Percentiles rank a stretch among this genome's conserved stretches.
Conservation (phyloP, 1,284 basidiomycete species). For the Microbotryum silenes-acaulis region DNA sequence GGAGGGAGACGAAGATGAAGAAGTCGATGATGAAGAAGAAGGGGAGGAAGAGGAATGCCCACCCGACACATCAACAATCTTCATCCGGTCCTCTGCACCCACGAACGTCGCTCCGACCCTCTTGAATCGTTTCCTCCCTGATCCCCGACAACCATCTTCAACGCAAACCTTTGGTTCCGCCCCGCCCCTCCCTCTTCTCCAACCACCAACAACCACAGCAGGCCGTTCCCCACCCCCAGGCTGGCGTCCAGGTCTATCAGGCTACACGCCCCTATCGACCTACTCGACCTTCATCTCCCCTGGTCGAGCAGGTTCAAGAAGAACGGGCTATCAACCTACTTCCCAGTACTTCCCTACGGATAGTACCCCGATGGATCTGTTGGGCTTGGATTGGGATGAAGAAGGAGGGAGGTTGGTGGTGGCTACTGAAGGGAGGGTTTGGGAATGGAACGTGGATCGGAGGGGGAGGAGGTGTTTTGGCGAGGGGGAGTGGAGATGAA, state of each 20-base stretch:
- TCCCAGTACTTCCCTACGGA: constrained; percentile 23
- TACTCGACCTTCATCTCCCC: background rate
- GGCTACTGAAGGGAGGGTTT: constrained; percentile 17
- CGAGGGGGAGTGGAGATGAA: constrained; percentile 3
- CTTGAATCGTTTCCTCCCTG: no score
- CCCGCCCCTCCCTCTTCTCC: background rate
- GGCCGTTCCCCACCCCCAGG: no score
- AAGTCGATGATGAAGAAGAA: background rate
- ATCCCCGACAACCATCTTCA: no score
- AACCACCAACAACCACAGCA: background rate
- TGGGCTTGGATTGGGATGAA: constrained; percentile 28
- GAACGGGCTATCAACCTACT: constrained; percentile 2
- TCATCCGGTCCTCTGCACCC: background rate
- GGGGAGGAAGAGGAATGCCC: constrained; percentile 3
- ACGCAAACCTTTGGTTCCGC: no score
- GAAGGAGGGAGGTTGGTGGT: constrained; percentile 21
- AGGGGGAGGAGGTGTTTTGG: constrained; percentile 12
- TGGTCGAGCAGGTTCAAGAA: background rate
- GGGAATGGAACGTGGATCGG: constrained; percentile 27
- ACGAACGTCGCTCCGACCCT: no score
- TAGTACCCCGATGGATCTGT: constrained; percentile 14
- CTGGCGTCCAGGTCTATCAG: background rate
- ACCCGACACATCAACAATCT: background rate
- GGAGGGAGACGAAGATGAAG: constrained; percentile 1
- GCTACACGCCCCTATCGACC: constrained; percentile 1